Conservation (phyloP, 352 stramenopile species). For the Globisporangium paddicum region DNA sequence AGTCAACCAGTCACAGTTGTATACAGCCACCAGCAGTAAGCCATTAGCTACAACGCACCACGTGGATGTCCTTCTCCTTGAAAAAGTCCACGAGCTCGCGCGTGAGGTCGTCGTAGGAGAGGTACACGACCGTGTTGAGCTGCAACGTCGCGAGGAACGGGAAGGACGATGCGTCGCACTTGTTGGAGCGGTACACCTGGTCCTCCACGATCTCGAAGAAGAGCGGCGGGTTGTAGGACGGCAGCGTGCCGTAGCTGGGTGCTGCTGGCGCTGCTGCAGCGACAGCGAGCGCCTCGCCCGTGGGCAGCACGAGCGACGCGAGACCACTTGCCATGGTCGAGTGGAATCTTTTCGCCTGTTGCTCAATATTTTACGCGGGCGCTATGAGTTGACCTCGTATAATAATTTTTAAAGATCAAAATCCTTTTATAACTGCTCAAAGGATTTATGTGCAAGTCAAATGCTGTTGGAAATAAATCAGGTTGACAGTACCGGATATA, state of each 20-base stretch:
- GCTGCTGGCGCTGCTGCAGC: constrained; percentile 9
- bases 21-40: neutral
- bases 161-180: constrained; percentile 82
- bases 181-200: constrained; percentile 83
- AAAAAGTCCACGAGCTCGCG: constrained; percentile 77
- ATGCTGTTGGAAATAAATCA: too few species aligned
- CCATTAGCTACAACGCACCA: constrained; percentile 28
- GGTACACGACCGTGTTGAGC: constrained; percentile 83
- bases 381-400: too few species aligned
- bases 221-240: constrained; percentile 75
- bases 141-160: constrained; percentile 75
- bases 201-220: constrained; percentile 89
- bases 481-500: too few species aligned
- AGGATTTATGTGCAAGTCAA: too few species aligned
- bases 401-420: too few species aligned
- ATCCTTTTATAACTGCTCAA: too few species aligned
- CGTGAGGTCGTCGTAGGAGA: constrained; percentile 82
- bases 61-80: constrained; percentile 73
- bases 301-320: constrained; percentile 1
- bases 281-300: constrained; percentile 7
- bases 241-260: constrained; percentile 48
- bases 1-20: neutral
- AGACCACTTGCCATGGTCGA: neutral
- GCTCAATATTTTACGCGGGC: too few species aligned
- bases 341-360: neutral